Evolutionary conservation across 768 basidiomycete species (phyloP), one percentile per base, ranked within the genome.

Genomic region (Trametes elegans): DNA sequence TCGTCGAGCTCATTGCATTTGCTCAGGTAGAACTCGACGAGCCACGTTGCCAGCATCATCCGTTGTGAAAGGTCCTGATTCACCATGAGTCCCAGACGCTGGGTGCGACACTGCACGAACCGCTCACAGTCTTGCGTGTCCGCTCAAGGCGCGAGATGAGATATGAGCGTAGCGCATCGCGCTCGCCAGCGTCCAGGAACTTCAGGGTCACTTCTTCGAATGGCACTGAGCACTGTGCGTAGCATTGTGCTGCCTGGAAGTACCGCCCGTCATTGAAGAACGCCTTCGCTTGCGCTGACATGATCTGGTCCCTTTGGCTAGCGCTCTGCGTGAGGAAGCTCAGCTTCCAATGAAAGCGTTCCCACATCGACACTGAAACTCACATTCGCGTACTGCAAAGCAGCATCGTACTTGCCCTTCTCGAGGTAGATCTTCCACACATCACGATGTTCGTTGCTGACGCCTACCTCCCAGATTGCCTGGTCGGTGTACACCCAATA

Each of bases 1-100:
- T 98, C 97, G 65, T 99, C 97, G 46, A 98, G 75, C 58, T 96
- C 92, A 65, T 97, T 96, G 69, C 91, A 93, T 75, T 97, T 98
- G 71, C 90, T 90, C 14, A 99, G 82, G 67, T 94, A 98, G 60
- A 98, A 93, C 70, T 99, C 97, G 27, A 97, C 88, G 11, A 99
- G 83, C 97, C 97, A 99, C 0, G 94, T 98, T 16, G 97, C 95
- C 18, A 99, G 75, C 85, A 98, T 93, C 88, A 94, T 94, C 35
- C 97, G 81, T 68, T 98, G 95, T 0, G 93, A 94, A 34, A 89
- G 62, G 64, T 97, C 93, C 95, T 98, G n/a, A 53, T 11, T 23
- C 26, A 32, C 3, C 26, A 31, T 26, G 3, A 41, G 46, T 42
- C 28, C n/a, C n/a, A n/a, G n/a, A n/a, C n/a, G n/a, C n/a, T n/a